Percentiles rank a stretch among this genome's conserved stretches.
These are phyloP conservation scores for barley (Hordeum vulgare) DNA, from an alignment of 176 grass and related monocot genomes.

Conservation along the genomic window MorexV3_pseudomolecules_assembly NC_058521.1:430916688-430917187, in stretches of 20 bases:
- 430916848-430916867: slow-evolving; percentile 99
- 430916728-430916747: slow-evolving; percentile 77
- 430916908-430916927: no score
- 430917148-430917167: slow-evolving; percentile 73
- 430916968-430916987: not conserved
- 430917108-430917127: slow-evolving; percentile 76
- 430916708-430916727: slow-evolving; percentile 95
- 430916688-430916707: slow-evolving; percentile 45
- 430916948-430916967: not conserved
- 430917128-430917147: slow-evolving; percentile 70
- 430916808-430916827: slow-evolving; percentile 78
- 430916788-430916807: slow-evolving; percentile 85
- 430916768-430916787: slow-evolving; percentile 86
- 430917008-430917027: not conserved
- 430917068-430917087: slow-evolving; percentile 46
- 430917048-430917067: not conserved
- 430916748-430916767: slow-evolving; percentile 95
- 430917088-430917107: slow-evolving; percentile 97
- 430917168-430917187: slow-evolving; percentile 51
- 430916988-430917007: not conserved
- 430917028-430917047: not conserved
- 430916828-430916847: slow-evolving; percentile 93
- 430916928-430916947: no score
- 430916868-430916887: slow-evolving; percentile 48
- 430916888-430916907: not conserved